These are phyloP conservation scores for Candida pseudocylindracea DNA, from an alignment of 1,139 yeast species.

Conservation along the genomic window DNA sequence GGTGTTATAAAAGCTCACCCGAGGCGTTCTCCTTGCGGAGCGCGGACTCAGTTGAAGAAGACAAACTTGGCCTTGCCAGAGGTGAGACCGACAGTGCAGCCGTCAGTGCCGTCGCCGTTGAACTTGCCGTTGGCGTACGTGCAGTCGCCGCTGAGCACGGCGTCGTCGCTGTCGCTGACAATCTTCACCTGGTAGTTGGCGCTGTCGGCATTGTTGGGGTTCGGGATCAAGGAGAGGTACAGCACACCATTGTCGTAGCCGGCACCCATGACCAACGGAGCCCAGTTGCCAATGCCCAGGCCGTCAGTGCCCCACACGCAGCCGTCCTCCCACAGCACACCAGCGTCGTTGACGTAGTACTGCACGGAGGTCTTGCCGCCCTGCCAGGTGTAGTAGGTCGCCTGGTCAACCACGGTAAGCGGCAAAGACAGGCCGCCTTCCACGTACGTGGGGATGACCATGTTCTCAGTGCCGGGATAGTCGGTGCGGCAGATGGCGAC, in stretches of 20 bases:
- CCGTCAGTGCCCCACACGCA: conserved; percentile 81
- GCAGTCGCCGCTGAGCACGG: conserved; percentile 55
- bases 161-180: conserved; percentile 29
- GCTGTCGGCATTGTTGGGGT: conserved; percentile 63
- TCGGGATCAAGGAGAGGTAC: conserved; percentile 83
- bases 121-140: conserved; percentile 57
- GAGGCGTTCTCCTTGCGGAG: too few species aligned
- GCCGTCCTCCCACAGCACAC: conserved; percentile 73
- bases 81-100: conserved; percentile 87
- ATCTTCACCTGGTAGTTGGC: conserved; percentile 80
- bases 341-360: conserved; percentile 93
- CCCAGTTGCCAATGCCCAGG: conserved; percentile 90
- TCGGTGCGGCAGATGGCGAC: conserved; percentile 94
- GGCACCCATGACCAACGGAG: conserved; percentile 90
- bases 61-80: conserved; percentile 60
- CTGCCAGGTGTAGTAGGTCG: conserved; percentile 57
- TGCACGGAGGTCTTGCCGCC: conserved; percentile 81
- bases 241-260: conserved; percentile 63
- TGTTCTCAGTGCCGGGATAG: conserved; percentile 97
- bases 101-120: conserved; percentile 47
- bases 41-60: conserved; percentile 14
- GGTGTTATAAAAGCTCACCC: too few species aligned
- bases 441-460: conserved; percentile 82
- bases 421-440: conserved; percentile 42
- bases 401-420: conserved; percentile 61